Conservation (phyloP, 2,329 filamentous ascomycete species). For the Trichophyton rubrum region DNA sequence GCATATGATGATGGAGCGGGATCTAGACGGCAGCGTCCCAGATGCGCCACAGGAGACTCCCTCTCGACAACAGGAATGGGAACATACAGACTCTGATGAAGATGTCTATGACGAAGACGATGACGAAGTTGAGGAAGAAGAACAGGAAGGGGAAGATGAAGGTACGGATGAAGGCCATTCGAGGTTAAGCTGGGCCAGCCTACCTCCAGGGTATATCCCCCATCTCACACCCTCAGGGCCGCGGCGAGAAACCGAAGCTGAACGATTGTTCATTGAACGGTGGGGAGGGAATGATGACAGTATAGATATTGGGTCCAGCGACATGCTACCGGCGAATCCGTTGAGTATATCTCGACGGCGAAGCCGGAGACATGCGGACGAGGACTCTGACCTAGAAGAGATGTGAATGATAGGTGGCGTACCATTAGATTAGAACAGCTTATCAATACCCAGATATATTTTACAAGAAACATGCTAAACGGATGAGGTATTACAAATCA, state of each 20-base stretch:
- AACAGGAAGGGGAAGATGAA: conserved; percentile 12
- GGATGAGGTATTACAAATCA: background rate
- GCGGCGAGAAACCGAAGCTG: conserved; percentile 28
- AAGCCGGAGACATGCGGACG: background rate
- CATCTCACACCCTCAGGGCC: conserved; percentile 17
- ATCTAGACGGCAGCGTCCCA: conserved; percentile 54
- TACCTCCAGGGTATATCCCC: conserved; percentile 18
- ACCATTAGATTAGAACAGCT: background rate
- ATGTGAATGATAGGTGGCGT: background rate
- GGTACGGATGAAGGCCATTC: conserved; percentile 4
- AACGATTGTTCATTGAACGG: conserved; percentile 27
- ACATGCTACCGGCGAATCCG: conserved; percentile 22
- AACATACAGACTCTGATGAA: conserved; percentile 65
- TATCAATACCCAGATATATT: background rate
- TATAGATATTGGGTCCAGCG: conserved; percentile 21
- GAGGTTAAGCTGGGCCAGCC: conserved; percentile 13
- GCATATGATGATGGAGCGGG: conserved; percentile 44
- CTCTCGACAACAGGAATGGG: conserved; percentile 49
- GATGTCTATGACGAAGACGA: conserved; percentile 40
- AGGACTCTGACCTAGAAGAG: conserved; percentile 4
- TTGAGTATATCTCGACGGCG: conserved; percentile 8
- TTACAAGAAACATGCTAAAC: background rate
- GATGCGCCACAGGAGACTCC: conserved; percentile 38
- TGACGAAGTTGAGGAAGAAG: conserved; percentile 28
- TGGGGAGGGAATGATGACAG: conserved; percentile 28